Evolutionary conservation across 192 early-diverging fungal species (phyloP).

Genomic region (Backusella luteola): DNA sequence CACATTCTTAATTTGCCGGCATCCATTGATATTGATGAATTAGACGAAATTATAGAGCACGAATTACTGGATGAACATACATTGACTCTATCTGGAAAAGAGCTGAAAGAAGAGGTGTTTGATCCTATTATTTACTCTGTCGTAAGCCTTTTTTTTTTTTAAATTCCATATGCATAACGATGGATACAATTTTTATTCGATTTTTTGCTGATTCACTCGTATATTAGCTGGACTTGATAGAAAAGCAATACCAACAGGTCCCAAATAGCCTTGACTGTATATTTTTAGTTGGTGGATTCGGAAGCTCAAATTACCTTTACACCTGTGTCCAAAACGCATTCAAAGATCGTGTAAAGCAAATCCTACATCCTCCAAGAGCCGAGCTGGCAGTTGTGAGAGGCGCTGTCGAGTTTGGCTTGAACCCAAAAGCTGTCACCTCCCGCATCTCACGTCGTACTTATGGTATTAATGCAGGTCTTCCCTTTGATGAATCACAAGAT

Average conservation of each 20-base stretch:
- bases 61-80: not conserved
- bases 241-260: conserved; percentile 37
- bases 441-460: conserved; percentile 43
- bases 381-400: conserved; percentile 49
- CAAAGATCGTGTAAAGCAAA: conserved; percentile 31
- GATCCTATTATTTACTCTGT: not conserved
- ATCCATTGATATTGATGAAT: conserved; percentile 32
- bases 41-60: conserved; percentile 7
- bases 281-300: conserved; percentile 55
- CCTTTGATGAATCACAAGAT: conserved; percentile 41
- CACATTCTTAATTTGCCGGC: conserved; percentile 45
- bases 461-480: conserved; percentile 43
- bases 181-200: not conserved
- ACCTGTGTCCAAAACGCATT: conserved; percentile 37
- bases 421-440: conserved; percentile 34
- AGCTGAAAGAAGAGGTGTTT: not conserved
- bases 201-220: not conserved
- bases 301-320: conserved; percentile 45
- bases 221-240: conserved; percentile 36
- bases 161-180: not conserved
- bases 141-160: not conserved
- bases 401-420: conserved; percentile 42
- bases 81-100: not conserved
- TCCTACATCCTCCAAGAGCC: conserved; percentile 41
- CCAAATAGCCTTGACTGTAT: conserved; percentile 38